Conservation (phyloP, 2,329 filamentous ascomycete genomes). For the Lasiodiplodia gonubiensis region DNA sequence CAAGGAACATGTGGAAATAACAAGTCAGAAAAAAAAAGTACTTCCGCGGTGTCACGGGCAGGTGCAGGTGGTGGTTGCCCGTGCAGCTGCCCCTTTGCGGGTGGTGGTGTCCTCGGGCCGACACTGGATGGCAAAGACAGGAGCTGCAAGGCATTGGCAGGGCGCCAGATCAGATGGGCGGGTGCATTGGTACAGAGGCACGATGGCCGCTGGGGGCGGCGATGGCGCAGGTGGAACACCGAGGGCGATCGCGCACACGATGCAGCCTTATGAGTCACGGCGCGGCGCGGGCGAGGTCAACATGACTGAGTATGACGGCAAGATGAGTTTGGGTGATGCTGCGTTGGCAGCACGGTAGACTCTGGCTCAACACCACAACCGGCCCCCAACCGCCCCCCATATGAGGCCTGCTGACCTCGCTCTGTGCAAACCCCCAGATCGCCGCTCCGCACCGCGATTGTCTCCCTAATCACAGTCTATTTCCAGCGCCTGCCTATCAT, state of each 20-base stretch:
- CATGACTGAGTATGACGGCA: conserved; percentile 6
- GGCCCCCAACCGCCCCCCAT: background rate
- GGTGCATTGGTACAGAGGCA: background rate
- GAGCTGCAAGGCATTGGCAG: conserved; percentile 1
- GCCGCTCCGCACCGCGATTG: conserved; percentile 20
- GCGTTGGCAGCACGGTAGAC: conserved; percentile 2
- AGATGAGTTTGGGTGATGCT: conserved; percentile 12
- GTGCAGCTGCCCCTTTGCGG: conserved; percentile 25
- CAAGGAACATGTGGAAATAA: background rate
- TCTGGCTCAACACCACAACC: conserved; percentile 11
- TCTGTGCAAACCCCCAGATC: conserved; percentile 21
- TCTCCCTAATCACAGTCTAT: conserved; percentile 22
- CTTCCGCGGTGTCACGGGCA: background rate
- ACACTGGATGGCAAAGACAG: background rate
- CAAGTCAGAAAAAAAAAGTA: conserved; percentile 1
- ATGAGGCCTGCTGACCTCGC: conserved; percentile 25
- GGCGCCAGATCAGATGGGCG: background rate
- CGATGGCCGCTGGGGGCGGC: background rate
- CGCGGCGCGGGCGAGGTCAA: background rate
- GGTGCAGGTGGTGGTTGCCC: conserved; percentile 1
- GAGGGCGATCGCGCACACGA: conserved; percentile 12
- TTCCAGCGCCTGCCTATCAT: conserved; percentile 17
- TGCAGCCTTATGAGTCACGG: conserved; percentile 26
- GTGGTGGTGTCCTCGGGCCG: conserved; percentile 13
- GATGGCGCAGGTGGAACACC: conserved; percentile 20